A percentile compares a stretch with the other conserved stretches of the same genome.
Conservation (phyloP, 345 rosid species). For the Citrus sinensis region DVS_A1.0 CM039166.1:6093501-6094000, state of each 20-base stretch:
- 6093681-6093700: neutral
- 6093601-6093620: neutral
- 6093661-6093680: neutral
- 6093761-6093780: neutral
- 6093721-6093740: neutral
- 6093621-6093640: too few relatives aligned
- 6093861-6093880: neutral
- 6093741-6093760: neutral
- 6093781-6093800: neutral
- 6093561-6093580: neutral
- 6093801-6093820: neutral
- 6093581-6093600: too few relatives aligned
- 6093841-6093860: neutral
- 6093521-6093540: neutral
- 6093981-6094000: neutral
- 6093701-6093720: neutral
- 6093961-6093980: neutral
- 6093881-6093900: neutral
- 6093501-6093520: neutral
- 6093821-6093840: neutral
- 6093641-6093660: neutral
- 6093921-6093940: neutral
- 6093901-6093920: neutral
- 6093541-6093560: neutral
- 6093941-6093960: neutral